A percentile compares a stretch with the other conserved stretches of the same genome.
These are phyloP conservation scores for Grammothele lineata DNA, from an alignment of 768 basidiomycete species.

Conservation along the genomic window DNA sequence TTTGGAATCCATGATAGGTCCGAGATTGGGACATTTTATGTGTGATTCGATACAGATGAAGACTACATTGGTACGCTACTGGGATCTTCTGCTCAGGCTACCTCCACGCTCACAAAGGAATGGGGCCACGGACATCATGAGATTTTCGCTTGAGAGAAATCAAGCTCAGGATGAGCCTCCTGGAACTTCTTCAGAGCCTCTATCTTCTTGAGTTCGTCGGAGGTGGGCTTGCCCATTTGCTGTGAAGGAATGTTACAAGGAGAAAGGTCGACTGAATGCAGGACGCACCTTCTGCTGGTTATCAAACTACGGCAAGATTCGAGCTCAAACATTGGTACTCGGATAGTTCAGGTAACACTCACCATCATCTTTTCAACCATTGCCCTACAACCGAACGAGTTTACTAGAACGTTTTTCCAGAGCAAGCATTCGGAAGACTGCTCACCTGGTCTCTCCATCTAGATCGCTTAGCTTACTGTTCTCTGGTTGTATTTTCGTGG, in stretches of 20 bases:
- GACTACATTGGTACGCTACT: too few species aligned
- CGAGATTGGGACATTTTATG: constrained; percentile 12
- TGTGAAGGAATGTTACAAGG: constrained; percentile 25
- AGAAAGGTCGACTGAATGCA: too few species aligned
- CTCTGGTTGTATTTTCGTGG: constrained; percentile 89
- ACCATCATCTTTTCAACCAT: constrained; percentile 99
- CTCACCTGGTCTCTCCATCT: constrained; percentile 88
- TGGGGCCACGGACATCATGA: constrained; percentile 37
- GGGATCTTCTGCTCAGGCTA: too few species aligned
- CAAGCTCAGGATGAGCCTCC: constrained; percentile 86
- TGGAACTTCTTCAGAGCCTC: constrained; percentile 92
- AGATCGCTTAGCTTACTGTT: constrained; percentile 96
- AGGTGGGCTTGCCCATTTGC: constrained; percentile 96
- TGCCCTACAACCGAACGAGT: constrained; percentile 44
- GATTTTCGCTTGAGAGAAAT: constrained; percentile 90
- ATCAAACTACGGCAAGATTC: constrained; percentile 49
- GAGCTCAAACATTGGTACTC: background rate
- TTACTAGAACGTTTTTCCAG: too few species aligned
- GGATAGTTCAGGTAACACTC: constrained; percentile 27
- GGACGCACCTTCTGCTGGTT: constrained; percentile 69
- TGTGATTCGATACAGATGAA: background rate
- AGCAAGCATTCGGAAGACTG: too few species aligned
- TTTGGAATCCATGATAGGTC: constrained; percentile 14
- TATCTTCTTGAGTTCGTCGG: constrained; percentile 89
- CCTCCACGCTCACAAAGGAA: too few species aligned